These are phyloP conservation scores for Lasiodiplodia gonubiensis DNA, from an alignment of 2,329 filamentous ascomycete species.

Conservation along the genomic window DNA sequence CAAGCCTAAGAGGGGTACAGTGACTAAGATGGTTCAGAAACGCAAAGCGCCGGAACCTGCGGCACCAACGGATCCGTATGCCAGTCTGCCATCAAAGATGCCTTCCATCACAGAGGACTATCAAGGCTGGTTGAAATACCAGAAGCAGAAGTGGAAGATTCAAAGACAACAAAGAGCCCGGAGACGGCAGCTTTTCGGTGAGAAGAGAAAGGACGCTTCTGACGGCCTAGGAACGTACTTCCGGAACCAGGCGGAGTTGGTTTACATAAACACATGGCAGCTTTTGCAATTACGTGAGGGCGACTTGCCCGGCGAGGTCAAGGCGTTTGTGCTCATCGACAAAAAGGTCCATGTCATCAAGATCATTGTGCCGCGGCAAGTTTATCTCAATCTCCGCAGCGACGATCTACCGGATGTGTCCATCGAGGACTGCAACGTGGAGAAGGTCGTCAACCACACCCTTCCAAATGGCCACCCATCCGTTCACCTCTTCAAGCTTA, in stretches of 20 bases:
- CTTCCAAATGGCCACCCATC: slow-evolving; percentile 95
- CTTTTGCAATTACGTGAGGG: slow-evolving; percentile 84
- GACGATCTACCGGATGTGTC: slow-evolving; percentile 88
- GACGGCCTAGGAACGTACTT: slow-evolving; percentile 75
- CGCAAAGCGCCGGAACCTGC: slow-evolving; percentile 54
- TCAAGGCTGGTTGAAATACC: slow-evolving; percentile 83
- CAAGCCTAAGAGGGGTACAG: slow-evolving; percentile 55
- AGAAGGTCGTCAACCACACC: slow-evolving; percentile 91
- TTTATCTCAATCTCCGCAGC: slow-evolving; percentile 91
- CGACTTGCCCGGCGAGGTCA: slow-evolving; percentile 83
- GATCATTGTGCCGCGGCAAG: slow-evolving; percentile 83
- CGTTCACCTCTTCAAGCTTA: slow-evolving; percentile 91
- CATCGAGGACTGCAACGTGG: slow-evolving; percentile 82
- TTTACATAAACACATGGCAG: slow-evolving; percentile 95
- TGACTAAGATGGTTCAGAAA: slow-evolving; percentile 56
- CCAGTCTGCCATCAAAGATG: slow-evolving; percentile 81
- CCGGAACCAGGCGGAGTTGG: slow-evolving; percentile 86
- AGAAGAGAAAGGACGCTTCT: slow-evolving; percentile 68
- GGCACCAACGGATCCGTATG: slow-evolving; percentile 73
- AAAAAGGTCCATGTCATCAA: slow-evolving; percentile 88
- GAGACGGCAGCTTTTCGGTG: slow-evolving; percentile 89
- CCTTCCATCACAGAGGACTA: slow-evolving; percentile 88
- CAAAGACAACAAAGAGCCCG: slow-evolving; percentile 88
- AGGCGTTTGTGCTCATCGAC: slow-evolving; percentile 90
- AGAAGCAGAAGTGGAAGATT: slow-evolving; percentile 99